Evolutionary conservation across 352 stramenopile species (phyloP).

Genomic region (Globisporangium acanthophoron): DNA sequence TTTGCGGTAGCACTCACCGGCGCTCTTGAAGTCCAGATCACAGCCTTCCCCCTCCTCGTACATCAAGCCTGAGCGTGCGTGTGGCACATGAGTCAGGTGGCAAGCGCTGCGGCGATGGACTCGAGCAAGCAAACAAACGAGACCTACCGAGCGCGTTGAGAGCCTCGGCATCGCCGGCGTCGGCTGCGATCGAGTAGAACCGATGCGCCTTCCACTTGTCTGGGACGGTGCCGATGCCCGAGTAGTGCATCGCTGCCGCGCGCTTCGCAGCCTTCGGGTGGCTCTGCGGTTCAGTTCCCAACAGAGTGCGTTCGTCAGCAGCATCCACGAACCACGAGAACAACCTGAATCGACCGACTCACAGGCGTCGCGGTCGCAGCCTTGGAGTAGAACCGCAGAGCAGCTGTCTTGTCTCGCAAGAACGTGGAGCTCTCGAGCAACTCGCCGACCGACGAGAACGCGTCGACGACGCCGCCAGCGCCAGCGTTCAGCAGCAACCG

Average conservation of each 20-base stretch:
- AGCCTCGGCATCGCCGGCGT: conserved; percentile 42
- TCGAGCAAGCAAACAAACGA: background rate
- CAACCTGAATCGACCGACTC: background rate
- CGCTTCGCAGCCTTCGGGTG: conserved; percentile 45
- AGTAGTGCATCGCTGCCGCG: conserved; percentile 60
- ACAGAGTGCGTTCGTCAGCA: background rate
- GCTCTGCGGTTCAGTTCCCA: conserved; percentile 8
- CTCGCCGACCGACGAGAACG: conserved; percentile 38
- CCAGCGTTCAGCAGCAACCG: conserved; percentile 49
- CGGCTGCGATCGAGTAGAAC: conserved; percentile 54
- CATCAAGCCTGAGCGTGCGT: conserved; percentile 41
- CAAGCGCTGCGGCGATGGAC: background rate
- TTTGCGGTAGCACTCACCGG: conserved; percentile 45
- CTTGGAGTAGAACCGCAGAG: conserved; percentile 58
- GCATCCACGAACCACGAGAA: background rate
- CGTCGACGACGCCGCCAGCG: conserved; percentile 29
- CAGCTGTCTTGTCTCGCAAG: conserved; percentile 39
- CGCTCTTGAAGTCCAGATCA: conserved; percentile 54
- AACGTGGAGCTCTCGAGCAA: conserved; percentile 47
- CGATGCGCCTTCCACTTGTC: conserved; percentile 47
- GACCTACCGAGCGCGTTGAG: conserved; percentile 62
- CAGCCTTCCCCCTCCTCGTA: conserved; percentile 74
- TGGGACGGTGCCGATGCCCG: conserved; percentile 35
- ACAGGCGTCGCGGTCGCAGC: conserved; percentile 30
- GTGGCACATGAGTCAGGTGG: too few species aligned